A percentile compares a stretch with the other conserved stretches of the same genome.
Conservation (phyloP, 1,284 basidiomycete genomes). For the Mycena citricolor region DNA sequence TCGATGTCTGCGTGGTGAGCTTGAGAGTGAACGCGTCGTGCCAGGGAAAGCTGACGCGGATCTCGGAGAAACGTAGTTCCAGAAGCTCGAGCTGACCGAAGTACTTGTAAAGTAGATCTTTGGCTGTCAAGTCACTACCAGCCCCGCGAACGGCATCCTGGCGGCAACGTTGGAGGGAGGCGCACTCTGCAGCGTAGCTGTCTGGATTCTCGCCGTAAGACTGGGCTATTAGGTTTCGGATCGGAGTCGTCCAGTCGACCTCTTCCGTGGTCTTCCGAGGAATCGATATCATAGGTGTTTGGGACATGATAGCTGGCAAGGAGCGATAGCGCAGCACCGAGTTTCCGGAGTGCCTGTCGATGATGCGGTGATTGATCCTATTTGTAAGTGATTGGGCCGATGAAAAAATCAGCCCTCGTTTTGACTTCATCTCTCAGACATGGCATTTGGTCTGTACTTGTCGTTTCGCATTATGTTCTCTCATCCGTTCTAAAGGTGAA, state of each 20-base stretch:
- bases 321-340: too few relatives aligned
- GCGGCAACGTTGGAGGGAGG: constrained; percentile 82
- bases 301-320: constrained; percentile 27
- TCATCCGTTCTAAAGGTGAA: constrained; percentile 1
- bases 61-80: constrained; percentile 95
- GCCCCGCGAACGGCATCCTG: constrained; percentile 96
- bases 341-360: too few relatives aligned
- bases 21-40: constrained; percentile 95
- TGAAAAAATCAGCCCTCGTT: constrained; percentile 17
- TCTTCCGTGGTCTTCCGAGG: constrained; percentile 80
- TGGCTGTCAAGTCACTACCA: constrained; percentile 90
- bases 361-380: too few relatives aligned
- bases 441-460: constrained; percentile 16
- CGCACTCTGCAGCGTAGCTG: constrained; percentile 82
- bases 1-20: constrained; percentile 90
- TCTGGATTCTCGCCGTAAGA: constrained; percentile 95
- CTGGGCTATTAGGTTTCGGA: constrained; percentile 83
- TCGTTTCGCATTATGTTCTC: too few relatives aligned
- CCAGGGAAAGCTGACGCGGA: constrained; percentile 95
- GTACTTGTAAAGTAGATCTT: constrained; percentile 98
- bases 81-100: constrained; percentile 98
- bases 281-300: constrained; percentile 81
- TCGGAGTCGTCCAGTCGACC: constrained; percentile 90
- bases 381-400: too few relatives aligned
- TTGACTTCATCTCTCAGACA: constrained; percentile 6